Evolutionary conservation across 163 green algal genomes (phyloP).

Genomic region (Scenedesmus sp.): DNA sequence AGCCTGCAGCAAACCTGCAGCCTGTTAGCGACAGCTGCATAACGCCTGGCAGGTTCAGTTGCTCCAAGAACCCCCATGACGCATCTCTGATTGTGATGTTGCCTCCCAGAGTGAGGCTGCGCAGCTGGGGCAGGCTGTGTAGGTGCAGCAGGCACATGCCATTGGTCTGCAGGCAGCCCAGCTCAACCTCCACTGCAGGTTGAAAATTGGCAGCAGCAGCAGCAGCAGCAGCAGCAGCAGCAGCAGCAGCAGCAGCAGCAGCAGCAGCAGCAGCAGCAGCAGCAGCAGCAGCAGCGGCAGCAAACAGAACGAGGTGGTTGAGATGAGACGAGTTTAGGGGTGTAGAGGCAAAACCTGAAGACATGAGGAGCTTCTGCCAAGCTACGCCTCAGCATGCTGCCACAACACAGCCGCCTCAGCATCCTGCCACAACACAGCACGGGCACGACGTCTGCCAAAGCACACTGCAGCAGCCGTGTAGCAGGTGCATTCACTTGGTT

Average conservation of each 20-base stretch:
- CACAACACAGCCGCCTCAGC: no score
- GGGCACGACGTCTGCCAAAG: no score
- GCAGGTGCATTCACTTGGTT: no score
- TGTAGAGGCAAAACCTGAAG: no score
- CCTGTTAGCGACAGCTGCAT: background rate
- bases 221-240: background rate
- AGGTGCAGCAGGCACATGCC: background rate
- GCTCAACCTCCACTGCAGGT: background rate
- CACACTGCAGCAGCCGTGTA: no score
- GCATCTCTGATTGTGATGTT: background rate
- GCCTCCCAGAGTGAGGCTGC: background rate
- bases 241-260: background rate
- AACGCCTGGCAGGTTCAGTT: background rate
- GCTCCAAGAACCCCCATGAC: background rate
- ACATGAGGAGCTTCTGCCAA: no score
- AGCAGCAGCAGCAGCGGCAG: no score
- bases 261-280: no score
- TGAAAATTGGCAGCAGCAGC: background rate
- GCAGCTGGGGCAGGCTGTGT: background rate
- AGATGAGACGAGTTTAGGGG: no score
- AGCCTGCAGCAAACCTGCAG: background rate
- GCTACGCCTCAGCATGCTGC: no score
- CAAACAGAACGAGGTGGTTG: no score
- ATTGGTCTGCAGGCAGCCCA: slow-evolving; percentile 13
- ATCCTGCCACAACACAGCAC: no score